These are phyloP conservation scores for Excoecaria cochinchinensis DNA, from an alignment of 345 rosid species.

Conservation along the genomic window DNA sequence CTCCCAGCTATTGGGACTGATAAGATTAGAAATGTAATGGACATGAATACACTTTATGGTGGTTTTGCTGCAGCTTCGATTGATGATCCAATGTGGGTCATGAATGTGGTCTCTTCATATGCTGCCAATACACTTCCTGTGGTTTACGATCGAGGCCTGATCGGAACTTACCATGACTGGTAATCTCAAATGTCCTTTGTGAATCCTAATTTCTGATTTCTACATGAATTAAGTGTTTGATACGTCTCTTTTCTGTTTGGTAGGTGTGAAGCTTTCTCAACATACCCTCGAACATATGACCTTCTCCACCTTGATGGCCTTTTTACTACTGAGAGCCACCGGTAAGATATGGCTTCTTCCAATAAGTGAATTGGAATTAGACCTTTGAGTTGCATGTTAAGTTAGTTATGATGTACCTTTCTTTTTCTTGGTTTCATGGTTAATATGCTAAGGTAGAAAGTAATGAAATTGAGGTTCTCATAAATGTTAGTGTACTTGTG, in stretches of 20 bases:
- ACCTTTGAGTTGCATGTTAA: too few relatives aligned
- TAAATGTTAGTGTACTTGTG: slow-evolving; percentile 2
- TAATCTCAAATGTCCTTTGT: slow-evolving; percentile 28
- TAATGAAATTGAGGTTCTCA: slow-evolving; percentile 12
- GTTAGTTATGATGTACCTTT: too few relatives aligned
- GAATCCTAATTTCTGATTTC: not conserved
- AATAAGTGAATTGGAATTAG: too few relatives aligned
- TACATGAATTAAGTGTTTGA: slow-evolving; percentile 4
- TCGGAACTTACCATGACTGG: slow-evolving; percentile 96
- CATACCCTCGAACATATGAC: slow-evolving; percentile 95
- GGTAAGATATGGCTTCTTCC: slow-evolving; percentile 39
- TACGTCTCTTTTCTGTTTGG: slow-evolving; percentile 23
- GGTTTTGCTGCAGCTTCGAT: slow-evolving; percentile 80
- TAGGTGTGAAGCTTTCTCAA: slow-evolving; percentile 98
- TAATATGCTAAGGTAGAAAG: not conserved
- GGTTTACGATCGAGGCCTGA: slow-evolving; percentile 90
- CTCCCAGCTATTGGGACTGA: slow-evolving; percentile 78
- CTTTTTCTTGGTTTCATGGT: too few relatives aligned
- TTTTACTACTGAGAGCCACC: slow-evolving; percentile 83
- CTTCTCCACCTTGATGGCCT: slow-evolving; percentile 91
- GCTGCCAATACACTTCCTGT: slow-evolving; percentile 78
- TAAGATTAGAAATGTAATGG: slow-evolving; percentile 90
- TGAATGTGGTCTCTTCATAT: slow-evolving; percentile 90
- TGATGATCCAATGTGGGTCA: slow-evolving; percentile 87
- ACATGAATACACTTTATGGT: slow-evolving; percentile 96